Evolutionary conservation across 1,284 basidiomycete species (phyloP), one percentile per base, ranked within the genome.

Genomic region (Malassezia brasiliensis): DNA sequence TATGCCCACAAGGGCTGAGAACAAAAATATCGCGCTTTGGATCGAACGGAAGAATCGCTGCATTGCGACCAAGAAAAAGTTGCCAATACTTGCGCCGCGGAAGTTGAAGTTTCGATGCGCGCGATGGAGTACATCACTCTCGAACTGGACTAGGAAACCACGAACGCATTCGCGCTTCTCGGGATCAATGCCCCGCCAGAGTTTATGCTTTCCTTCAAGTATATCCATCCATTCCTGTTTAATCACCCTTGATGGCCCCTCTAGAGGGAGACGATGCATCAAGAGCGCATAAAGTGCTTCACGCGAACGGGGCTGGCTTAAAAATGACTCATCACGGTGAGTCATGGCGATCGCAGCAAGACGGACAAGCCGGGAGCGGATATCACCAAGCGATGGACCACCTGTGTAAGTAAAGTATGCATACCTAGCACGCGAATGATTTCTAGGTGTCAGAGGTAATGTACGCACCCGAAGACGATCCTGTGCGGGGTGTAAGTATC

Each of bases 151-250:
- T 17, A 68, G 55, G 25, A 68, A 68, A 3, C 68, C 87, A 72
- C 89, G 81, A 50, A 91, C 86, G 22, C 84, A 83, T 75, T 96
- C 93, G 75, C 91, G 91, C 61, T 90, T 82, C 73, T 96, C 93
- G 37, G 82, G 82, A 0, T 90, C 88, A 45, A 98, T 90, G 0
- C 88, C 89, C 4, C 79, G 73, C 93, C 93, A 98, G 3, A 96
- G 79, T 1, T 67, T 62, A 68, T 88, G 90, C 28, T 81, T 80
- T 0, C 93, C 93, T 77, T 96, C 91, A 12, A 96, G 86, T 58
- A 96, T 89, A 59, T 88, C 84, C 62, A 86, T 79, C 90, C 90
- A 96, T 65, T 88, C 81, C 31, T 88, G 87, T 58, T 88, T 82
- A n/a, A 88, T 88, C 57, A 84, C 82, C 47, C 81, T 80, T 63